Conservation (phyloP, 495 filamentous ascomycete species). For the Penicillium bovifimosum region DNA sequence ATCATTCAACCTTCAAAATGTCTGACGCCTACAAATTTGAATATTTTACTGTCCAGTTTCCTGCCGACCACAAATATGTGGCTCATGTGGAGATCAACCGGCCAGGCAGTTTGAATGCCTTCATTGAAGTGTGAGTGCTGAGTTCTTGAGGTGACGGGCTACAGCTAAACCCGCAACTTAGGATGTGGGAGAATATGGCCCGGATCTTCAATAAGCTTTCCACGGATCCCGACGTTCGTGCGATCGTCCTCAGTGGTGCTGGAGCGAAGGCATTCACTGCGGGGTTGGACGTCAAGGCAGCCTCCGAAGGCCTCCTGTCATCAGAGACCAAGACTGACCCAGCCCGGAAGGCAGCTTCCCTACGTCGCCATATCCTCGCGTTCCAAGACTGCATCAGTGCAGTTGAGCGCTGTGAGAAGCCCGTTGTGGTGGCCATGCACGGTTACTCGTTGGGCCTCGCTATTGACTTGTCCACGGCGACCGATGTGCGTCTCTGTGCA, state of each 20-base stretch:
- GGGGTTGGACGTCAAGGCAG: conserved; percentile 70
- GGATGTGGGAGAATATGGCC: conserved; percentile 85
- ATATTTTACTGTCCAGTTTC: conserved; percentile 74
- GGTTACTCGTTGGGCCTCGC: conserved; percentile 76
- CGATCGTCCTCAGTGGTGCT: conserved; percentile 74
- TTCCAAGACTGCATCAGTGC: conserved; percentile 75
- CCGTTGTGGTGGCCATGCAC: conserved; percentile 80
- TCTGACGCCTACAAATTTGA: conserved; percentile 43
- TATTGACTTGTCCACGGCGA: conserved; percentile 73
- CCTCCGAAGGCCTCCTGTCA: conserved; percentile 33
- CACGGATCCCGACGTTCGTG: conserved; percentile 63
- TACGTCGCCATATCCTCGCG: conserved; percentile 63
- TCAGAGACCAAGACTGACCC: conserved; percentile 41
- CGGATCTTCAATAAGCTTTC: conserved; percentile 71
- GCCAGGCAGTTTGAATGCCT: conserved; percentile 84
- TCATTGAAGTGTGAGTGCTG: conserved; percentile 57
- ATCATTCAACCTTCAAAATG: too few species aligned
- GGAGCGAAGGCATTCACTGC: conserved; percentile 82
- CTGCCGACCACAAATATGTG: conserved; percentile 58
- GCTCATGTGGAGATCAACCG: conserved; percentile 94
- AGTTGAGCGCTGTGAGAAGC: conserved; percentile 86
- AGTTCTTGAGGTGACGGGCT: too few species aligned
- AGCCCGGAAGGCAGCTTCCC: conserved; percentile 58
- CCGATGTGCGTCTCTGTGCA: conserved; percentile 74
- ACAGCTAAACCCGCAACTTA: too few species aligned